Evolutionary conservation across 257 asterid genomes (phyloP), one percentile per base, ranked within the genome.

Genomic region (Eustoma russellianum): DNA sequence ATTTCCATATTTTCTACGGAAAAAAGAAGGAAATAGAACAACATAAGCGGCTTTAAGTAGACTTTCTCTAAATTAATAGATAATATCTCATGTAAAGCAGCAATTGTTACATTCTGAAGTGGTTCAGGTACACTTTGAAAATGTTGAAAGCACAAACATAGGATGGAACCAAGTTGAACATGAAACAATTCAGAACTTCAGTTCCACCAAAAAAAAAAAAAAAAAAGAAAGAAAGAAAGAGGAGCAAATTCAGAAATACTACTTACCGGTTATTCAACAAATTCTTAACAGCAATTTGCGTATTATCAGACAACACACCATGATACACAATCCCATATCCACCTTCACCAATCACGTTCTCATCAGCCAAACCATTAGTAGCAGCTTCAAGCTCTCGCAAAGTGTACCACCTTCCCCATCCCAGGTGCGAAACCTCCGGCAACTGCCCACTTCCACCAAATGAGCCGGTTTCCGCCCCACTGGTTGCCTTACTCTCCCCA

Each of bases 371-470:
- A 13, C 94, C 91, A 77, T 89, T 79, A 6, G 94, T 85, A n/a
- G 95, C 95, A 2, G 84, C 94, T 78, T 89, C 98, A 1, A 91
- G 98, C 76, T 91, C 98, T 73, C 98, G 78, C 73, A 91, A 69
- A 17, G 96, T 91, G 68, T 91, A 91, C 96, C 95, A 91, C 53
- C 95, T 75, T 64, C 98, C 98, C 98, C 98, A 91, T 17, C 98
- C 98, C 77, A 91, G 69, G 74, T 91, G 96, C 1, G 98, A 91
- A 53, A 91, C 96, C 69, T 86, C 98, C 3, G 98, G 96, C 77
- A 91, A 69, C 15, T 76, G 63, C 9, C 92, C 96, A n/a, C 84
- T 81, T 45, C 94, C 94, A 9, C 94, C 94, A 58, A 68, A 64
- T 0, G 98, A 86, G 17, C 79, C 82, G 3, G 86, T 78, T 46